A percentile compares a stretch with the other conserved stretches of the same genome.
These are phyloP conservation scores for Fusarium concolor DNA, from an alignment of 2,329 filamentous ascomycete genomes.

Conservation along the genomic window DNA sequence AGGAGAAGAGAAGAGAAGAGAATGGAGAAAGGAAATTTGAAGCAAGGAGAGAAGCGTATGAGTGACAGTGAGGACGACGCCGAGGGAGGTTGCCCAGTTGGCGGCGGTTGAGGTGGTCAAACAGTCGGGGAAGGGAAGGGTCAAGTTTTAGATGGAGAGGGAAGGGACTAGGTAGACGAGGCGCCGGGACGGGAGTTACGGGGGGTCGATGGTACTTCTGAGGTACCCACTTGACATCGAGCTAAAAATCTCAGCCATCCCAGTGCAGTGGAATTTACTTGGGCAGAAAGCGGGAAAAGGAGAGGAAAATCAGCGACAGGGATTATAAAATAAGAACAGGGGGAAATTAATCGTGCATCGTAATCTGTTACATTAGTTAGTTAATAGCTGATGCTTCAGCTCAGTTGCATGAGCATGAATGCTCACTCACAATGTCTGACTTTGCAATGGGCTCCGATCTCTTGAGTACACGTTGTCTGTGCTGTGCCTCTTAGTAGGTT, in stretches of 20 bases:
- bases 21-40: background rate
- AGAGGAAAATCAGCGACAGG: constrained; percentile 29
- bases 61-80: constrained; percentile 18
- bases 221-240: constrained; percentile 26
- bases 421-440: background rate
- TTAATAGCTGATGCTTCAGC: background rate
- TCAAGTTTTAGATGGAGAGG: constrained; percentile 29
- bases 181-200: constrained; percentile 30
- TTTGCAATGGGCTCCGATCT: constrained; percentile 1
- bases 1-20: background rate
- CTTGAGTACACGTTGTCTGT: constrained; percentile 15
- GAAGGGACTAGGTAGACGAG: constrained; percentile 17
- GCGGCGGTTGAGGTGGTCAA: constrained; percentile 25
- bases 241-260: constrained; percentile 28
- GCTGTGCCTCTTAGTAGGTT: constrained; percentile 22
- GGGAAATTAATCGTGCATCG: constrained; percentile 33
- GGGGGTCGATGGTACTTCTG: constrained; percentile 28
- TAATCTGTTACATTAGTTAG: constrained; percentile 24
- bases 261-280: constrained; percentile 26
- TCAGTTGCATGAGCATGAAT: constrained; percentile 18
- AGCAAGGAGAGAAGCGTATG: constrained; percentile 9
- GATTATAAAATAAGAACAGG: constrained; percentile 23
- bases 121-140: constrained; percentile 34
- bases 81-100: constrained; percentile 33
- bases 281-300: constrained; percentile 22